Conservation (phyloP, 2,329 filamentous ascomycete genomes). For the Cercospora canescens region DNA sequence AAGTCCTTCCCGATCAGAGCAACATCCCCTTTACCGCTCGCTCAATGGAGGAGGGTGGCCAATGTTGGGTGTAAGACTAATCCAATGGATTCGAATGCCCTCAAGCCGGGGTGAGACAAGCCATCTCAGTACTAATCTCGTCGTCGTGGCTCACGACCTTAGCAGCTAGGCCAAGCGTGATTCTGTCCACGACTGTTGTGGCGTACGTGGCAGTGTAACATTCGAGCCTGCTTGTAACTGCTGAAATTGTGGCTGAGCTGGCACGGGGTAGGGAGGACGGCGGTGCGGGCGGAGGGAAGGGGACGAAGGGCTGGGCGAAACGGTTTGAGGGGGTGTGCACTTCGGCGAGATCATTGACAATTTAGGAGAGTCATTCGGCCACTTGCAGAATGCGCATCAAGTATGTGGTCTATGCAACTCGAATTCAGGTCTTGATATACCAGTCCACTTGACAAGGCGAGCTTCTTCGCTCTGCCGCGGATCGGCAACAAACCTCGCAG, state of each 20-base stretch:
- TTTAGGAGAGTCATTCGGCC: not conserved
- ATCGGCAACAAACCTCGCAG: not conserved
- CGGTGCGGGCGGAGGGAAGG: not conserved
- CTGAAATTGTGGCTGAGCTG: not conserved
- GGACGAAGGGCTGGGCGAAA: not conserved
- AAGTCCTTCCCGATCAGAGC: constrained; percentile 1
- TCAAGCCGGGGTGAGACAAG: not conserved
- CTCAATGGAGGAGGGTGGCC: not conserved
- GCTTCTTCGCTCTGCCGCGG: not conserved
- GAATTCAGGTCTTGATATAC: not conserved
- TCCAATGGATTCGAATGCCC: constrained; percentile 2
- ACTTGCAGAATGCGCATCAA: not conserved
- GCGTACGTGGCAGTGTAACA: constrained; percentile 6
- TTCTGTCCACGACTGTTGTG: constrained; percentile 3
- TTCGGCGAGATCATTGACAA: not conserved
- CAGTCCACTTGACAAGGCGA: not conserved
- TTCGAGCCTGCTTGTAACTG: not conserved
- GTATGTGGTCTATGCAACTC: not conserved
- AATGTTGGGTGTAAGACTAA: constrained; percentile 3
- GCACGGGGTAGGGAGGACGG: not conserved
- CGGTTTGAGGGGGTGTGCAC: not conserved
- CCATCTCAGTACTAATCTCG: constrained; percentile 3
- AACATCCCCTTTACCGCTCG: not conserved
- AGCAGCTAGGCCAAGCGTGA: not conserved
- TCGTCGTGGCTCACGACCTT: not conserved